Conservation (phyloP, 495 filamentous ascomycete genomes). For the Talaromyces wortmannii region DNA sequence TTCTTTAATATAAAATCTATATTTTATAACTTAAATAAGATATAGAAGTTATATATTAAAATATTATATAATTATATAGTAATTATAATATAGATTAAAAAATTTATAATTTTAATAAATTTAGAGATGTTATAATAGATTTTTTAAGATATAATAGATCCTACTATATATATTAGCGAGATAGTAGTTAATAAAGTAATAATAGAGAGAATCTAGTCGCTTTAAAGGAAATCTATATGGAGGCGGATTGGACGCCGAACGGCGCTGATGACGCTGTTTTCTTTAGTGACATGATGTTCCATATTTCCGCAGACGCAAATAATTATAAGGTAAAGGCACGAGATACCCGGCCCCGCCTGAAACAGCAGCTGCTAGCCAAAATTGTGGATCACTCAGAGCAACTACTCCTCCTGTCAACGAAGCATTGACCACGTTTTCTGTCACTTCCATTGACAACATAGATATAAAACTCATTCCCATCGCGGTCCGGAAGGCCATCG, state of each 20-base stretch:
- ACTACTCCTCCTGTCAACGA: slow-evolving; percentile 38
- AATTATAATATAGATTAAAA: slow-evolving; percentile 17
- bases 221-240: slow-evolving; percentile 19
- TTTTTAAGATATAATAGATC: slow-evolving; percentile 21
- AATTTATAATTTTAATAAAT: slow-evolving; percentile 18
- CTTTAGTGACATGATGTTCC: slow-evolving; percentile 36
- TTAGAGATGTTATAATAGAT: slow-evolving; percentile 13
- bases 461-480: slow-evolving; percentile 43
- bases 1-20: too few relatives aligned
- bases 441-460: slow-evolving; percentile 41
- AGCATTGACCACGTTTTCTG: slow-evolving; percentile 38
- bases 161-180: slow-evolving; percentile 13
- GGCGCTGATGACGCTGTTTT: too few relatives aligned
- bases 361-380: slow-evolving; percentile 26
- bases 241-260: slow-evolving; percentile 23
- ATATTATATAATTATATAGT: too few relatives aligned
- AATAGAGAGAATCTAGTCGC: slow-evolving; percentile 18
- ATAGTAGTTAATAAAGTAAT: slow-evolving; percentile 19
- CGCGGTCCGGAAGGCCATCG: slow-evolving; percentile 28
- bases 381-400: slow-evolving; percentile 21
- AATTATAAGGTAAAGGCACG: slow-evolving; percentile 41
- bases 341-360: slow-evolving; percentile 35
- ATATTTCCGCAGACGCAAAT: slow-evolving; percentile 30
- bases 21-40: too few relatives aligned
- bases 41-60: too few relatives aligned